Conservation (phyloP, 2,329 filamentous ascomycete genomes). For the Ascochyta lentis region DNA sequence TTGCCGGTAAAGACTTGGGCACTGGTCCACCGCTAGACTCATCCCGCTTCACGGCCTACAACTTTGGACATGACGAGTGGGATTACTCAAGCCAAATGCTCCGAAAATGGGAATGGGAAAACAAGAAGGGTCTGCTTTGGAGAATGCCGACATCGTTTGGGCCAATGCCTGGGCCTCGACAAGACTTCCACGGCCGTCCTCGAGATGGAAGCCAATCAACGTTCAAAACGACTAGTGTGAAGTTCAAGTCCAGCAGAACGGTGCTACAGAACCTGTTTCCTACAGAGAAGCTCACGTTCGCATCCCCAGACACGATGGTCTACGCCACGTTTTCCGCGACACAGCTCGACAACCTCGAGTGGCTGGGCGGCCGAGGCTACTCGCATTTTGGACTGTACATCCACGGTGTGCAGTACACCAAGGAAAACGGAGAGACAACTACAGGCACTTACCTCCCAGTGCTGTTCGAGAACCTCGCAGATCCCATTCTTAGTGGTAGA, state of each 20-base stretch:
- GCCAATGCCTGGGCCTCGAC: conserved; percentile 51
- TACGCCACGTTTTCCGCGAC: conserved; percentile 50
- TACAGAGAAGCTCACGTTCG: conserved; percentile 45
- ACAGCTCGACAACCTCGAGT: conserved; percentile 59
- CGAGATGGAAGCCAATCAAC: conserved; percentile 35
- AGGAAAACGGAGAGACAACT: conserved; percentile 56
- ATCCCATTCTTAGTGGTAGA: conserved; percentile 65
- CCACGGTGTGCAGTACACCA: conserved; percentile 65
- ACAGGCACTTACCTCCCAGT: conserved; percentile 63
- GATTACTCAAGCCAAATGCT: conserved; percentile 61
- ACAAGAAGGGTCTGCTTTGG: conserved; percentile 45
- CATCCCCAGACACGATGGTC: conserved; percentile 46
- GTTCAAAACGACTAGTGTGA: conserved; percentile 50
- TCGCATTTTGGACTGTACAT: conserved; percentile 66
- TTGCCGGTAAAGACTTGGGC: conserved; percentile 58
- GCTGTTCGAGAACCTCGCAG: conserved; percentile 64
- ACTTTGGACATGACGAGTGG: conserved; percentile 66
- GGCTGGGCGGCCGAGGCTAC: conserved; percentile 67
- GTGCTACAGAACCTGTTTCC: conserved; percentile 52
- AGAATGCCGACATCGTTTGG: conserved; percentile 55
- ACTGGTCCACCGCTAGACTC: conserved; percentile 41
- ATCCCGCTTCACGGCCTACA: conserved; percentile 56
- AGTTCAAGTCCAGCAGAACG: conserved; percentile 51
- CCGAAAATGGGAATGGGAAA: conserved; percentile 58
- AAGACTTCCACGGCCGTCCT: conserved; percentile 34